Evolutionary conservation across 208 protist species (phyloP), one percentile per base, ranked within the genome.

Genomic region (Crithidia brevicula): DNA sequence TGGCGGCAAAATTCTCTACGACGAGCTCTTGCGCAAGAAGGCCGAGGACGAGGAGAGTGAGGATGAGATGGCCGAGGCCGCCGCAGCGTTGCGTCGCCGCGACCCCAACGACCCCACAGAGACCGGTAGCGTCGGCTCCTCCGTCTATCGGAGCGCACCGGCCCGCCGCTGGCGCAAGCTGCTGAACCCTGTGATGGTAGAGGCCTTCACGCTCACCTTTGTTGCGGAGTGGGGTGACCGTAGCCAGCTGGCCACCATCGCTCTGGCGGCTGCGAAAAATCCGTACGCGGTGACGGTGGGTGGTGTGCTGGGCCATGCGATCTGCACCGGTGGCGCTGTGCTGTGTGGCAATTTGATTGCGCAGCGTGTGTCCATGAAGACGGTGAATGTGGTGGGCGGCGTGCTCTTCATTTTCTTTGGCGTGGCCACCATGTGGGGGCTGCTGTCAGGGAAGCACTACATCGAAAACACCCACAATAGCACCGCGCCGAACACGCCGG

Each of bases 151-250:
- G 46, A 89, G 70, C 47, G 56, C 66, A 4, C 74, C 80, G 1
- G 80, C 83, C 4, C 66, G 73, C 16, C 74, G 87, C 20, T 89
- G 83, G 82, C 79, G 77, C 20, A 67, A 57, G 18, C 45, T 86
- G 42, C 64, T 95, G 33, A 82, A 80, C 51, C 86, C 91, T 0
- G 85, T 98, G 1, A 68, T 98, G 38, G 73, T 97, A 22, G 91
- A 98, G 73, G 86, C 93, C 20, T 99, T 99, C 74, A 93, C 86
- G 13, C 81, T 99, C 22, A 98, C 96, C n/a, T 98, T 99, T 77
- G 72, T 99, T 0, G 97, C 97, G 20, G 97, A 99, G 84, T 98
- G 96, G 96, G 97, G 97, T n/a, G 97, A 99, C 68, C 92, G 97
- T 9, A 98, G 95, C 30, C 97, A 99, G 82, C 90, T 99, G 33